Evolutionary conservation across 495 filamentous ascomycete species (phyloP).

Genomic region (Aspergillus homomorphus): DNA sequence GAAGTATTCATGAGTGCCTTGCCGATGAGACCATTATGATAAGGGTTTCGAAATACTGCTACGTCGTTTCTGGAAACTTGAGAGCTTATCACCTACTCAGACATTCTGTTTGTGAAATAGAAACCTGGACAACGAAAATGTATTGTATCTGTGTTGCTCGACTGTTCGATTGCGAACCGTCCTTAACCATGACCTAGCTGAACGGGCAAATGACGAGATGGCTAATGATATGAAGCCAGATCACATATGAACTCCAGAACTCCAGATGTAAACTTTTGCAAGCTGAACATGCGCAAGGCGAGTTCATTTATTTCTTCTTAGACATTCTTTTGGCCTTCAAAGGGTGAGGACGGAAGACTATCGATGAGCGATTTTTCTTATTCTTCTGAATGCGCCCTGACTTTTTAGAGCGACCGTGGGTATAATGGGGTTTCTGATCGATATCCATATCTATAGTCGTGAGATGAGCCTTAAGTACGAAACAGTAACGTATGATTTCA

Average conservation of each 20-base stretch:
- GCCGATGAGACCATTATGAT: not conserved
- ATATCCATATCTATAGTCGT: constrained; percentile 39
- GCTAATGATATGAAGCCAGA: not conserved
- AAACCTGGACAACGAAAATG: not conserved
- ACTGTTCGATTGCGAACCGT: not conserved
- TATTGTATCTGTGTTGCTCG: not conserved
- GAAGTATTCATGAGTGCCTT: not conserved
- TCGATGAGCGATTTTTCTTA: constrained; percentile 40
- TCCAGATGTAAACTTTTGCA: not conserved
- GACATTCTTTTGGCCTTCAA: constrained; percentile 29
- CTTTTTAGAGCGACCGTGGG: constrained; percentile 26
- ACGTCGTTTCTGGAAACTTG: too few relatives aligned
- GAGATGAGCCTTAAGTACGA: not conserved
- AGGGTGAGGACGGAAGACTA: constrained; percentile 37
- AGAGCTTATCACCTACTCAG: not conserved
- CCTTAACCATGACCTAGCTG: not conserved
- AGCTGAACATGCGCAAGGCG: not conserved
- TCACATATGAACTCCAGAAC: not conserved
- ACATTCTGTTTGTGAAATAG: not conserved
- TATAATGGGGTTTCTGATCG: constrained; percentile 22
- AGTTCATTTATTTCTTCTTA: constrained; percentile 30
- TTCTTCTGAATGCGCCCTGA: constrained; percentile 40
- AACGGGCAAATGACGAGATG: not conserved
- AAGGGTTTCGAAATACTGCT: too few relatives aligned
- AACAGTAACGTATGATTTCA: constrained; percentile 10